Base-by-base conservation (phyloP, 176 grass and related monocot genomes). In the Phoenix dactylifera region DNA sequence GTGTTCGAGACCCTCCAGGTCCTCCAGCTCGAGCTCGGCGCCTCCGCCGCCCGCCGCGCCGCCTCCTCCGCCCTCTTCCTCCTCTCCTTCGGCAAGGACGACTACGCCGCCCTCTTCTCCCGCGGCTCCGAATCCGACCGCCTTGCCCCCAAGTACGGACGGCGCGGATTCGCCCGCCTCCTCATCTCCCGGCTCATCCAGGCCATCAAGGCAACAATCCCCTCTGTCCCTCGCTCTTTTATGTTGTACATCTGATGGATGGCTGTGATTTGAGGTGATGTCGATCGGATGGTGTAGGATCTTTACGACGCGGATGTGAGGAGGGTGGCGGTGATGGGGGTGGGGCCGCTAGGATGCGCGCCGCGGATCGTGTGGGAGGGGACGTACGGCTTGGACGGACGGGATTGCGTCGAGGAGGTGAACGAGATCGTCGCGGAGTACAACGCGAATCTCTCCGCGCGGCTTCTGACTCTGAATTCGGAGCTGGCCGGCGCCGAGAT, bases 1-100 rank as follows among this genome's bases (percentile, higher is more conserved):
- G 87, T 80, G 19, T 66, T 68, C 29, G 87, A 90, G 82, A 85
- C 68, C 52, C 63, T 90, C 56, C 86, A 90, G 76, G 55, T 82
- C 5, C 54, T 82, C 18, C 82, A 64, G 22, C 82, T 90, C 22
- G 66, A 78, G 70, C 66, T 67, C 16, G 54, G 73, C 4, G 61
- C 81, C 39, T 4, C 16, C 24, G 39, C 20, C 29, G 66, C 52
- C 32, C 49, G 26, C 6, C 65, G 26, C 4, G 18, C 7, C 22
- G 67, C 26, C 7, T 65, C 63, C 1, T 49, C 62, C 19, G 82
- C 82, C 15, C 59, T 90, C 49, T 90, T 82, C 69, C 51, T 90
- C 16, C 55, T 86, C 15, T 86, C 87, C 4, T 90, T 90, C 76
- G 87, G 87, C 28, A 15, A 79, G 54, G 82, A 90, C 69, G 82